These are phyloP conservation scores for Epichloe amarillans DNA, from an alignment of 2,329 filamentous ascomycete species.

Conservation along the genomic window DNA sequence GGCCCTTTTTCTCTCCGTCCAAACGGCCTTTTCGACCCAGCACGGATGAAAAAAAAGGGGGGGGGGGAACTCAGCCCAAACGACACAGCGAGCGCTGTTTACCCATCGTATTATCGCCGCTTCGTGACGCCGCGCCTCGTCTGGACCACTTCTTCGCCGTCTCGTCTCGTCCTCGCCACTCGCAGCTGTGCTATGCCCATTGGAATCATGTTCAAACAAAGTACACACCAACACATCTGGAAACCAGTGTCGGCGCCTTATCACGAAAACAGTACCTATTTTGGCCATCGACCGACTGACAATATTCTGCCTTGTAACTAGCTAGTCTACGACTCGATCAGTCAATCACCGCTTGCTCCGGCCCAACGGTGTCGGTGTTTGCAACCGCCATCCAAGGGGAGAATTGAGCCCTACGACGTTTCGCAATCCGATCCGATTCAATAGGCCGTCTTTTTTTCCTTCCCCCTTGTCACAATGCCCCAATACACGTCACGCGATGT, in stretches of 20 bases:
- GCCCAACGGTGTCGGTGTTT: neutral
- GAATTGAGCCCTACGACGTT: neutral
- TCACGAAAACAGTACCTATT: neutral
- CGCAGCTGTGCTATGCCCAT: neutral
- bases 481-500: slow-evolving; percentile 55
- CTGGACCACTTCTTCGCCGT: neutral
- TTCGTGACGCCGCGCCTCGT: neutral
- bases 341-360: neutral
- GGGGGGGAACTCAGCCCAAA: neutral
- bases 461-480: slow-evolving; percentile 36
- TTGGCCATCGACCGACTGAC: neutral
- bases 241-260: neutral
- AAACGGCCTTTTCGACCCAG: neutral
- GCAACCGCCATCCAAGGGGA: neutral
- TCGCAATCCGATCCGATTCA: neutral
- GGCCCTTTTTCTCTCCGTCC: neutral
- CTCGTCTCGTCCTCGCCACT: neutral
- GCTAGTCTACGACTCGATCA: neutral
- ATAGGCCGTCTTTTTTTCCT: neutral
- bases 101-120: neutral
- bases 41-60: neutral
- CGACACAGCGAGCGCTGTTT: neutral
- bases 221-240: neutral
- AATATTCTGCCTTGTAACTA: neutral
- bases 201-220: neutral